A percentile compares a stretch with the other conserved stretches of the same genome.
Conservation (phyloP, 257 asterid genomes). For the Pogostemon cablin region DNA sequence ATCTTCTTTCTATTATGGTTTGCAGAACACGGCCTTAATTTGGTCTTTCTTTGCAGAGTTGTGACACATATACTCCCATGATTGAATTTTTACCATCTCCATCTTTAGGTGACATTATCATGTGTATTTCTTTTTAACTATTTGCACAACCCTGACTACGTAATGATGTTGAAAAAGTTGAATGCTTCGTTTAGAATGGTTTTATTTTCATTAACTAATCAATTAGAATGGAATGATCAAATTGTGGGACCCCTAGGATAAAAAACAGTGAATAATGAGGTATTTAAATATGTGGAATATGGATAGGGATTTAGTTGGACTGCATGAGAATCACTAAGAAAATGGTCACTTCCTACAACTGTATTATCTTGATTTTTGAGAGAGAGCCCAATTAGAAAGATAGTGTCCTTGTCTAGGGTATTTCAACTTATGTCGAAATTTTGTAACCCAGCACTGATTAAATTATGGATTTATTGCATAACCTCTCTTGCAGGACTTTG, state of each 20-base stretch:
- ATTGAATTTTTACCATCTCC: not conserved
- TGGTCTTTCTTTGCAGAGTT: not conserved
- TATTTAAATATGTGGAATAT: too few species aligned
- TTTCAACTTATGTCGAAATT: not conserved
- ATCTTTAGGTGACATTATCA: not conserved
- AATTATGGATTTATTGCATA: not conserved
- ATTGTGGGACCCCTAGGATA: not conserved
- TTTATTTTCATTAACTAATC: not conserved
- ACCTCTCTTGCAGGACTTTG: constrained; percentile 66
- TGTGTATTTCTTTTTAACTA: not conserved
- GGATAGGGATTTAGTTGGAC: too few species aligned
- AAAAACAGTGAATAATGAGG: not conserved
- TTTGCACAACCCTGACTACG: not conserved
- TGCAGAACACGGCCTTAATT: too few species aligned
- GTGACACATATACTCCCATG: constrained; percentile 11
- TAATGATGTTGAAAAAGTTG: constrained; percentile 1
- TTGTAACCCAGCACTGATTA: not conserved
- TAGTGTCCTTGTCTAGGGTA: too few species aligned
- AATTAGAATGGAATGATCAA: not conserved
- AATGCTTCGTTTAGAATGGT: constrained; percentile 8
- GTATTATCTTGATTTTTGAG: too few species aligned
- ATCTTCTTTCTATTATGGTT: too few species aligned
- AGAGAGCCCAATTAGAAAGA: too few species aligned
- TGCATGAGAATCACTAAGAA: too few species aligned
- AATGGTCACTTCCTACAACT: not conserved